These are phyloP conservation scores for Aquanectria penicillioides DNA, from an alignment of 2,329 filamentous ascomycete species.

Conservation along the genomic window DNA sequence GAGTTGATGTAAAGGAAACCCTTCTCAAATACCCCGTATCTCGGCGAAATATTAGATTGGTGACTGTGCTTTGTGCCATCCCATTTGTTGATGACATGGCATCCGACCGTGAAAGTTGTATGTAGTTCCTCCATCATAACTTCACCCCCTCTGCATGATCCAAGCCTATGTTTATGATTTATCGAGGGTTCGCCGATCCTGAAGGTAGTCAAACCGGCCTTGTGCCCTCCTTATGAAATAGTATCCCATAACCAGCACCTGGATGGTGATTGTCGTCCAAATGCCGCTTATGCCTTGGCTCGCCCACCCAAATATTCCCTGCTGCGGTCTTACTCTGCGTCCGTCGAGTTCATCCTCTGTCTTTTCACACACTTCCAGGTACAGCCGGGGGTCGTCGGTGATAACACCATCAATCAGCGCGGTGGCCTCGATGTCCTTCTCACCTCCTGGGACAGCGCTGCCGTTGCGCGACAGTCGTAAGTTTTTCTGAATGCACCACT, in stretches of 20 bases:
- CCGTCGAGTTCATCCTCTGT: constrained; percentile 49
- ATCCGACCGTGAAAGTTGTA: too few relatives aligned
- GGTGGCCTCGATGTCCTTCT: not conserved
- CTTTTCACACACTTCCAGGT: constrained; percentile 66
- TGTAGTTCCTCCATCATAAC: too few relatives aligned
- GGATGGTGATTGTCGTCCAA: constrained; percentile 28
- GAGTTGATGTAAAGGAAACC: too few relatives aligned
- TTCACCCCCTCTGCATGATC: too few relatives aligned
- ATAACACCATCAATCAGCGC: constrained; percentile 78
- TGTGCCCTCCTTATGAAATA: constrained; percentile 40
- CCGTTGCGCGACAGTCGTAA: constrained; percentile 46
- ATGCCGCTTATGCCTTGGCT: constrained; percentile 28
- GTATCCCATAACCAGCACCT: constrained; percentile 35
- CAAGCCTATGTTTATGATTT: constrained; percentile 3
- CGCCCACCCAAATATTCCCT: constrained; percentile 24
- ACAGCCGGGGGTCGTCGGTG: constrained; percentile 82
- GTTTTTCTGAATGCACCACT: constrained; percentile 72
- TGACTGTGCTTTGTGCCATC: too few relatives aligned
- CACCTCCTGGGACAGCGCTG: not conserved
- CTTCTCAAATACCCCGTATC: too few relatives aligned
- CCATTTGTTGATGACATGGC: too few relatives aligned
- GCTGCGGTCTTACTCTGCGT: constrained; percentile 18
- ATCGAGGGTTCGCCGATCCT: constrained; percentile 31
- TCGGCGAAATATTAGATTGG: too few relatives aligned
- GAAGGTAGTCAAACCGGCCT: constrained; percentile 43